Percentiles rank a stretch among this genome's conserved stretches.
Evolutionary conservation across 2,329 filamentous ascomycete species (phyloP).

Genomic region (Biscogniauxia sp.): DNA sequence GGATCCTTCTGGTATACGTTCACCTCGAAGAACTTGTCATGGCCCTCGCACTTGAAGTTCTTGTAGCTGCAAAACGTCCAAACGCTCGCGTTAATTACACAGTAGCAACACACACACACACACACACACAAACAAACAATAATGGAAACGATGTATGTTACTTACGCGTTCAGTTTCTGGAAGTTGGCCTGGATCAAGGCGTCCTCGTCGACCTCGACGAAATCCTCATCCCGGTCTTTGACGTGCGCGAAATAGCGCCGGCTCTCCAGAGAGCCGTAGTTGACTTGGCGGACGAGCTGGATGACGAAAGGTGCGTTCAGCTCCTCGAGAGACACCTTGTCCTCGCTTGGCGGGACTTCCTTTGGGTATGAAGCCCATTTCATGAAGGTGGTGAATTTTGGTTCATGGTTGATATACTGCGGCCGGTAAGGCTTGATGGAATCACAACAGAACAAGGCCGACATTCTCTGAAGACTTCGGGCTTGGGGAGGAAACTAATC

Average conservation of each 20-base stretch:
- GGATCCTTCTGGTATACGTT: constrained; percentile 50
- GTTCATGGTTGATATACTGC: constrained; percentile 9
- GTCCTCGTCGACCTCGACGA: constrained; percentile 34
- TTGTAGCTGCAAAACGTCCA: constrained; percentile 38
- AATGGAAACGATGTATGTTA: constrained; percentile 1
- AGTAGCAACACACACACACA: neutral
- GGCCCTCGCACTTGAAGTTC: constrained; percentile 42
- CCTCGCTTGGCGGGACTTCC: constrained; percentile 8
- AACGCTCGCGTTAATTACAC: neutral
- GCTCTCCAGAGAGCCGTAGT: constrained; percentile 42
- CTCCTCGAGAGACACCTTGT: constrained; percentile 6
- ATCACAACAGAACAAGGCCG: constrained; percentile 1
- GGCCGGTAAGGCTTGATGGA: constrained; percentile 1
- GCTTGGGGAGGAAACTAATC: no score
- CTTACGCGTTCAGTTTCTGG: constrained; percentile 43
- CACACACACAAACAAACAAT: no score
- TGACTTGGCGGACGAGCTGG: constrained; percentile 44
- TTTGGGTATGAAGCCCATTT: constrained; percentile 33
- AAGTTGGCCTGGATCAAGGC: constrained; percentile 42
- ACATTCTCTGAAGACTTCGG: no score
- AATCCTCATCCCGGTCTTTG: constrained; percentile 21
- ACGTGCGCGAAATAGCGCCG: constrained; percentile 40
- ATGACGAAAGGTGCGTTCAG: constrained; percentile 29
- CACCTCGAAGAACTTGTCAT: constrained; percentile 48
- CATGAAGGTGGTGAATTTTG: constrained; percentile 17